phyloP scores from a whole-genome alignment of 805 yeast species.

The Peterozyma toletana region DNA sequence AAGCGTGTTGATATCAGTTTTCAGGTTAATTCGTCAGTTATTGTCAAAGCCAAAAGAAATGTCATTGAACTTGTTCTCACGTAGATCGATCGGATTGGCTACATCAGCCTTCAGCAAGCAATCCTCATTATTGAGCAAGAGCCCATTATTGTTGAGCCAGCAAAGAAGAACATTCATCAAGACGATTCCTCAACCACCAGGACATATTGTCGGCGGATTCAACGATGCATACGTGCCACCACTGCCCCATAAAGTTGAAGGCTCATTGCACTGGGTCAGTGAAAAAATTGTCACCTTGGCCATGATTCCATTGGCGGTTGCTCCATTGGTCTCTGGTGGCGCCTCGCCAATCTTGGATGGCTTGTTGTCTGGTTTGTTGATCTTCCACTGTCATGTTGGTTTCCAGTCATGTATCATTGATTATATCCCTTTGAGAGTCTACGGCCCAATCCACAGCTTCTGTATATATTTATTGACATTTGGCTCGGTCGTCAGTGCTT shows the following conservation, averaged over 20 bases:
- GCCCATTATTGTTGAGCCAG: background rate
- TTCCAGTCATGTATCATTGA: conserved; percentile 88
- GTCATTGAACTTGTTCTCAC: conserved; percentile 1
- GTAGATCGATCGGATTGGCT: background rate
- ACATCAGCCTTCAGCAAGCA: background rate
- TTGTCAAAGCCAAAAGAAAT: background rate
- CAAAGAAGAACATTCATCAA: conserved; percentile 33
- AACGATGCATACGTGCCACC: conserved; percentile 83
- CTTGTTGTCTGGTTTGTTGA: conserved; percentile 51
- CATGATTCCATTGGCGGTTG: conserved; percentile 67
- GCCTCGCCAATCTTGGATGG: conserved; percentile 69
- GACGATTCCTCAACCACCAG: conserved; percentile 77
- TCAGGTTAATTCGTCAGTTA: no score
- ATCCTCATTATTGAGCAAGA: background rate
- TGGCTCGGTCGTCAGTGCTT: conserved; percentile 64
- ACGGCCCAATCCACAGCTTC: conserved; percentile 65
- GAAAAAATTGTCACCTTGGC: conserved; percentile 68
- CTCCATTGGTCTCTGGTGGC: conserved; percentile 74
- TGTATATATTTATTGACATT: conserved; percentile 63
- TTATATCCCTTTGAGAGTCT: conserved; percentile 83
- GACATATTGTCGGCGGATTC: conserved; percentile 85
- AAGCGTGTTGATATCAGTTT: no score
- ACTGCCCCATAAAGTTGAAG: conserved; percentile 53
- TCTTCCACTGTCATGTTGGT: conserved; percentile 81
- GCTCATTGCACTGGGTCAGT: conserved; percentile 90